Evolutionary conservation across 2,329 filamentous ascomycete genomes (phyloP), one percentile per base, ranked within the genome.

Genomic region (Colletotrichum sidae): DNA sequence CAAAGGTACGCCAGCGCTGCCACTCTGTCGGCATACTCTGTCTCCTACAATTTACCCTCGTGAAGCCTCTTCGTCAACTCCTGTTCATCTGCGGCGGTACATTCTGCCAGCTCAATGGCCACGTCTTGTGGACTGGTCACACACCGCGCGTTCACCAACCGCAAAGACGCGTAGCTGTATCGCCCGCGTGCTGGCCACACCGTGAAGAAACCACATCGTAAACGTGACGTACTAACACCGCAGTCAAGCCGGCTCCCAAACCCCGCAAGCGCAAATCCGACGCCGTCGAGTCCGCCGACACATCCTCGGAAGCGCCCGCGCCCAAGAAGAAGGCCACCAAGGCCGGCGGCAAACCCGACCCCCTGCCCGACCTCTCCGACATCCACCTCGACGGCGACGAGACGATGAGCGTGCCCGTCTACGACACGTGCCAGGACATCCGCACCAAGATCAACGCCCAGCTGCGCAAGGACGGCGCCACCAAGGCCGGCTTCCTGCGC

Each of bases 361-460:
- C 55, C 35, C 33, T 60, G 8, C 50, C 60, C 11, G 60, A 67
- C 51, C 75, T 85, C 17, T 74, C 76, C 39, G 74, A 68, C 13
- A 72, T 88, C 35, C 55, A 72, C 8, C 76, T 89, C 0, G 74
- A 77, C 0, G 81, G 83, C 11, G 86, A 89, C 72, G 79, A 79
- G 0, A 70, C 73, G 0, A 77, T 79, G 39, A 70, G 62, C 0
- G 84, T 88, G 7, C 74, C 76, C 1, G 75, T 89, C 38, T 88
- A 77, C 70, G 86, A 89, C 67, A 85, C 82, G 6, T 89, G 86
- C 74, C 83, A 88, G 68, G 84, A 85, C 55, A 72, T 89, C 12
- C 82, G 87, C 51, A 81, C 78, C 71, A 88, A 89, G 77, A 87
- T 89, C 70, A 78, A 78, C 34, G 79, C 80, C 1, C 75, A 84